A percentile compares a stretch with the other conserved stretches of the same genome.
These are phyloP conservation scores for Aspergillus hiratsukae DNA, from an alignment of 2,329 filamentous ascomycete species.

Conservation along the genomic window DNA sequence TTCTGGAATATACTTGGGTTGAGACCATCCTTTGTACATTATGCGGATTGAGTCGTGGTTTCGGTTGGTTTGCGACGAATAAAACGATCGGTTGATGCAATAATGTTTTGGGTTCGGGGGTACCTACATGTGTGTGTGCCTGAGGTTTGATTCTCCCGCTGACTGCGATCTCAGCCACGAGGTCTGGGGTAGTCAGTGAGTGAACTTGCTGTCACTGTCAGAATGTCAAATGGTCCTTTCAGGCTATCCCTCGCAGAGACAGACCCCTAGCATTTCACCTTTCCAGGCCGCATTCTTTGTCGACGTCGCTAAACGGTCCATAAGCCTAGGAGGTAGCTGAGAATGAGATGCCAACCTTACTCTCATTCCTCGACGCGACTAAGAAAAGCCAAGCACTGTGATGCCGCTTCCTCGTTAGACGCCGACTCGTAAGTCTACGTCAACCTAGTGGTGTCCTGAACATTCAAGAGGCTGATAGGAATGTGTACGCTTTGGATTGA, in stretches of 20 bases:
- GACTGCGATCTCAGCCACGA: neutral
- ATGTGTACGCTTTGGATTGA: neutral
- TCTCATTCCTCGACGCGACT: neutral
- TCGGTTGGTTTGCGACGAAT: neutral
- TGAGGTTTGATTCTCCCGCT: neutral
- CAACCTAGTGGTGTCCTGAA: neutral
- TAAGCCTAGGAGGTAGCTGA: neutral
- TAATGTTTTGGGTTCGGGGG: neutral
- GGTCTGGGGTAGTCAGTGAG: too few species aligned
- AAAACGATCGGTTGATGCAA: neutral
- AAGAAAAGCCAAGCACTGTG: neutral
- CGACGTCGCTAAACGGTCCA: neutral
- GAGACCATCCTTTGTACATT: slow-evolving; percentile 15
- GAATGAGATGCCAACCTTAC: neutral
- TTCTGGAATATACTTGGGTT: slow-evolving; percentile 13
- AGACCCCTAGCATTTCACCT: too few species aligned
- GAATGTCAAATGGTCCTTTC: neutral
- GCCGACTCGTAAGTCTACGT: too few species aligned
- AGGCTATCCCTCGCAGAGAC: neutral
- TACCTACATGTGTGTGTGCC: neutral
- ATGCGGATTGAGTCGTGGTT: slow-evolving; percentile 11
- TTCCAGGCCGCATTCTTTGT: neutral
- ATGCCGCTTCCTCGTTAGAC: neutral
- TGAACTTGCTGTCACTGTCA: neutral
- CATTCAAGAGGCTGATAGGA: neutral